Evolutionary conservation across 192 early-diverging fungal genomes (phyloP), one percentile per base, ranked within the genome.

Genomic region (Backusella tuberculispora): DNA sequence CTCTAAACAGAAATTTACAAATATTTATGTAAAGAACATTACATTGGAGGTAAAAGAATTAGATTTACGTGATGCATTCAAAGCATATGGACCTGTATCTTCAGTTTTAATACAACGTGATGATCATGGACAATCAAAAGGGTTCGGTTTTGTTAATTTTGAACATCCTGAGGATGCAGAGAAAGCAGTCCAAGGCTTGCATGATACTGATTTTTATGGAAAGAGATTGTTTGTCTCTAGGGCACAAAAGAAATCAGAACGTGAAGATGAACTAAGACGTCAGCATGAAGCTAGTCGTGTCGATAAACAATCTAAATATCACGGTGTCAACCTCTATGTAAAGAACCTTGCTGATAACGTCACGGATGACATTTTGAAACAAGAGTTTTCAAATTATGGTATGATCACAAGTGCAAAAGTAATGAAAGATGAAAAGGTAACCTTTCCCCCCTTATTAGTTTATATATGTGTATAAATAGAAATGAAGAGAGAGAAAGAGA

Each of bases 131-230:
- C 84, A 80, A 69, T 95, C 95, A 65, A 86, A 90, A 38, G 92
- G 90, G 7, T 96, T 96, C 71, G 95, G 94, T 38, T 97, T 97
- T 83, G 91, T 97, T 82, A 96, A 97, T 91, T 97, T 84, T 76
- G 87, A 86, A 66, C 74, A 82, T 41, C 93, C 93, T 83, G 93
- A 95, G 70, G 89, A 86, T 17, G 94, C 95, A 47, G 83, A 85
- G 74, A 83, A 72, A 66, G 95, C 95, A 38, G 92, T 95, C 21
- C 87, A 93, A 65, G 90, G 89, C 71, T 88, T 96, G 84, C 89
- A 97, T 83, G 95, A 94, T 71, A 90, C 87, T 70, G 93, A 96
- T 53, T 84, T 90, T 72, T 77, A 87, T 69, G 95, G 93, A 53
- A 91, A 96, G 84, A 85, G 85, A 78, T 85, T 97, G 46, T 97